A percentile compares a stretch with the other conserved stretches of the same genome.
phyloP scores from a whole-genome alignment of 2,329 filamentous ascomycete species.

The Aspergillus sojae region DNA sequence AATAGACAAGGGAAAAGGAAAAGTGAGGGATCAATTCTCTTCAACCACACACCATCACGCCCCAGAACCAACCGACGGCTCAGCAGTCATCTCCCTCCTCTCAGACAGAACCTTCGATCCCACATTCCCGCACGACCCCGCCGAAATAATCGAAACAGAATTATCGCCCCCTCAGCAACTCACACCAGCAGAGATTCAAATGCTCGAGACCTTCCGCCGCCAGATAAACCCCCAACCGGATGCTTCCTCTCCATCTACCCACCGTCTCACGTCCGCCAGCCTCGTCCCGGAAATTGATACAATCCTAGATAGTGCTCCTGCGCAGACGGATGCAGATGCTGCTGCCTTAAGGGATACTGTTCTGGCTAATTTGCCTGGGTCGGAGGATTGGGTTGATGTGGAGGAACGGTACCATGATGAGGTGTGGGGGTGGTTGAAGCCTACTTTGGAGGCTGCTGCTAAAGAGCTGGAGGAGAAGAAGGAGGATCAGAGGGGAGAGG shows the following conservation, averaged over 20 bases:
- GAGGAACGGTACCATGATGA: conserved; percentile 55
- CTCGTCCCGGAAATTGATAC: conserved; percentile 38
- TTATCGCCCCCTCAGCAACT: conserved; percentile 22
- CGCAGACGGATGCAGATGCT: conserved; percentile 12
- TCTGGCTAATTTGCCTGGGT: conserved; percentile 32
- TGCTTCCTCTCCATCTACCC: not conserved
- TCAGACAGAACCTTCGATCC: conserved; percentile 35
- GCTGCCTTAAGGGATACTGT: conserved; percentile 34
- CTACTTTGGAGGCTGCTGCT: conserved; percentile 59
- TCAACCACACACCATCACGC: conserved; percentile 17
- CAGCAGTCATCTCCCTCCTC: conserved; percentile 46
- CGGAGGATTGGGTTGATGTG: conserved; percentile 36
- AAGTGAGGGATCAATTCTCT: not conserved
- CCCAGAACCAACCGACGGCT: conserved; percentile 39
- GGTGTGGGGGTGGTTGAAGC: conserved; percentile 67
- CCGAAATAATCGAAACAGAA: conserved; percentile 27
- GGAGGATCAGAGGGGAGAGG: conserved; percentile 20
- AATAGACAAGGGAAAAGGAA: conserved; percentile 20
- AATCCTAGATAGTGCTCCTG: conserved; percentile 31
- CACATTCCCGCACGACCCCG: conserved; percentile 30
- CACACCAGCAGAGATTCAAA: conserved; percentile 29
- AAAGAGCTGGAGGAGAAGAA: conserved; percentile 53
- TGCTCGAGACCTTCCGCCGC: conserved; percentile 37
- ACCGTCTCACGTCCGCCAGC: conserved; percentile 30
- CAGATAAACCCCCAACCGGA: conserved; percentile 12